Conservation (phyloP, 768 basidiomycete genomes). For the Suillus spraguei region DNA sequence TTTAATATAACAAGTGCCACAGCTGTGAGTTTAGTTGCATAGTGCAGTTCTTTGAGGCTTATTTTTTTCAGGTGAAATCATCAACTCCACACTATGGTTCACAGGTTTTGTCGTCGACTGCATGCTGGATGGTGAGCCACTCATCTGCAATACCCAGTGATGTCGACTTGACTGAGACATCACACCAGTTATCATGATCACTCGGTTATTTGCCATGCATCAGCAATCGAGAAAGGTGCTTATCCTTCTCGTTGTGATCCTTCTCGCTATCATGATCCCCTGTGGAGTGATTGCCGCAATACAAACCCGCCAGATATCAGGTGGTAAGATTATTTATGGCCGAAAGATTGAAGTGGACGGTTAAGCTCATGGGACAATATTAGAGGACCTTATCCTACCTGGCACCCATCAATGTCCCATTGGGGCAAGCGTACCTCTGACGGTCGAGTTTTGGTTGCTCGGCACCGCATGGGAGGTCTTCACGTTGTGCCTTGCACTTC, state of each 20-base stretch:
- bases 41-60: not conserved
- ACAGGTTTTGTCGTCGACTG: not conserved
- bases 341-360: not conserved
- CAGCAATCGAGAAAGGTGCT: not conserved
- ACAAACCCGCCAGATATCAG: not conserved
- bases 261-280: not conserved
- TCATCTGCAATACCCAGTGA: not conserved
- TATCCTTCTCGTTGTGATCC: not conserved
- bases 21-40: not conserved
- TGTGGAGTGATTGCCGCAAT: not conserved
- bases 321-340: not conserved
- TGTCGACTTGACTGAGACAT: not conserved
- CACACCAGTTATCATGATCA: not conserved
- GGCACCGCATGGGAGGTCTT: not conserved
- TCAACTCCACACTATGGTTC: not conserved
- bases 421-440: not conserved
- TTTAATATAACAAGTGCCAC: not conserved
- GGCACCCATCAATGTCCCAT: not conserved
- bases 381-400: not conserved
- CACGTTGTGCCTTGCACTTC: not conserved
- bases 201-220: conserved; percentile 2
- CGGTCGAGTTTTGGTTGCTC: not conserved
- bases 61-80: not conserved
- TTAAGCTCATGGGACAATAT: not conserved
- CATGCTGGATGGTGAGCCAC: not conserved